Percentiles rank a stretch among this genome's conserved stretches.
Conservation (phyloP, 1,284 basidiomycete genomes). For the Pseudozyma flocculosa region DNA sequence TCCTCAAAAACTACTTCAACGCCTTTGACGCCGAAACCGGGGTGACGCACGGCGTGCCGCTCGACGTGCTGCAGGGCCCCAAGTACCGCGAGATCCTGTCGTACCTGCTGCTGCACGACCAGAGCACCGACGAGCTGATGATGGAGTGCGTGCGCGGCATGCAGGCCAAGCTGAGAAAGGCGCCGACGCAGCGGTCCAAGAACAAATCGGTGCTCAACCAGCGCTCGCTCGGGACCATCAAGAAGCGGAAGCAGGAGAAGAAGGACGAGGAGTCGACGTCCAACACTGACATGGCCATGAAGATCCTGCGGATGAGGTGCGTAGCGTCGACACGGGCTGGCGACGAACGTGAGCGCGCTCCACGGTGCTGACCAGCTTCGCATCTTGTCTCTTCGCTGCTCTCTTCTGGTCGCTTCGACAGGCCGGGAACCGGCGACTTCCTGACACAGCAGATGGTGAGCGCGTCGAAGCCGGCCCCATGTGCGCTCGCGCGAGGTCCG, state of each 20-base stretch:
- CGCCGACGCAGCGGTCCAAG: slow-evolving; percentile 68
- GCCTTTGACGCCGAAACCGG: slow-evolving; percentile 85
- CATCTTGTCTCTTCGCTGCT: too few relatives aligned
- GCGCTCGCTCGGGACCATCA: slow-evolving; percentile 89
- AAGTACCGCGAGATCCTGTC: slow-evolving; percentile 74
- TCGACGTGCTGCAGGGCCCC: slow-evolving; percentile 87
- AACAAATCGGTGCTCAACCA: slow-evolving; percentile 66
- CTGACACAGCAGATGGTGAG: slow-evolving; percentile 43
- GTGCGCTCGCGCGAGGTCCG: too few relatives aligned
- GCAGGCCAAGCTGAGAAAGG: slow-evolving; percentile 62
- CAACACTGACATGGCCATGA: slow-evolving; percentile 48
- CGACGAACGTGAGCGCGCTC: too few relatives aligned
- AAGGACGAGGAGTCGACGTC: slow-evolving; percentile 61
- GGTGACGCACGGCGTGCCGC: slow-evolving; percentile 63
- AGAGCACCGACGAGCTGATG: slow-evolving; percentile 60
- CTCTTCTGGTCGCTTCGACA: background rate
- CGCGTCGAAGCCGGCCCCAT: too few relatives aligned
- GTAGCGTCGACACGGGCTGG: too few relatives aligned
- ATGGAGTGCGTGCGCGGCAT: slow-evolving; percentile 88
- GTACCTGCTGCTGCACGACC: slow-evolving; percentile 53
- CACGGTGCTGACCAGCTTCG: too few relatives aligned
- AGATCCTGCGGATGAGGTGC: slow-evolving; percentile 41
- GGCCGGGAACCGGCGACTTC: slow-evolving; percentile 47
- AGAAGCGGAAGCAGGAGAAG: slow-evolving; percentile 90
- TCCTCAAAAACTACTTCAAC: slow-evolving; percentile 86